A percentile compares a stretch with the other conserved stretches of the same genome.
These are phyloP conservation scores for Aegilops sharonensis DNA, from an alignment of 176 grass and related monocot species.

Conservation along the genomic window DNA sequence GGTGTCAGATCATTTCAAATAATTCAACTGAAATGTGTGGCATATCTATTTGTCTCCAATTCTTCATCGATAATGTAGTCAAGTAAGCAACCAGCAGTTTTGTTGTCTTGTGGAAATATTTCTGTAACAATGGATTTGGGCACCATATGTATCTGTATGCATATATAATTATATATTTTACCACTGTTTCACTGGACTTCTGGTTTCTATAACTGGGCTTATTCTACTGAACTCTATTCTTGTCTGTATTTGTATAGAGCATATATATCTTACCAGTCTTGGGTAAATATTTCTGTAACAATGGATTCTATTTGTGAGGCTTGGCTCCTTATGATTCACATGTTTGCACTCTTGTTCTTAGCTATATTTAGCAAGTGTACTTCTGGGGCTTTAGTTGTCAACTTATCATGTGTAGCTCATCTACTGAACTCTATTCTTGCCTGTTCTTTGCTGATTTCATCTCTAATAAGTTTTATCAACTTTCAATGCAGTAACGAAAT, in stretches of 20 bases:
- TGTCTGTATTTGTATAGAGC: too few relatives aligned
- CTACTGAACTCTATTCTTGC: constrained; percentile 11
- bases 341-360: neutral
- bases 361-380: constrained; percentile 4
- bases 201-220: neutral
- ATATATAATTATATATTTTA: constrained; percentile 2
- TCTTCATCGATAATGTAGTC: constrained; percentile 1
- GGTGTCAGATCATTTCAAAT: neutral
- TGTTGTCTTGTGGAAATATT: constrained; percentile 30
- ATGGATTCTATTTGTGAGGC: neutral
- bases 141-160: neutral
- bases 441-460: constrained; percentile 2
- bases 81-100: neutral
- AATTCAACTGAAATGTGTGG: neutral
- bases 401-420: neutral
- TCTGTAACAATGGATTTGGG: neutral
- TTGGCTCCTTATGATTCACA: neutral
- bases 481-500: constrained; percentile 81
- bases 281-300: neutral
- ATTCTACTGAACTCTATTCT: neutral
- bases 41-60: neutral
- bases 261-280: too few relatives aligned
- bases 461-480: constrained; percentile 21
- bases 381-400: neutral
- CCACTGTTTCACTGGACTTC: neutral